A percentile compares a stretch with the other conserved stretches of the same genome.
Evolutionary conservation across 1,284 basidiomycete genomes (phyloP).

Genomic region (Vanrija sp.): DNA sequence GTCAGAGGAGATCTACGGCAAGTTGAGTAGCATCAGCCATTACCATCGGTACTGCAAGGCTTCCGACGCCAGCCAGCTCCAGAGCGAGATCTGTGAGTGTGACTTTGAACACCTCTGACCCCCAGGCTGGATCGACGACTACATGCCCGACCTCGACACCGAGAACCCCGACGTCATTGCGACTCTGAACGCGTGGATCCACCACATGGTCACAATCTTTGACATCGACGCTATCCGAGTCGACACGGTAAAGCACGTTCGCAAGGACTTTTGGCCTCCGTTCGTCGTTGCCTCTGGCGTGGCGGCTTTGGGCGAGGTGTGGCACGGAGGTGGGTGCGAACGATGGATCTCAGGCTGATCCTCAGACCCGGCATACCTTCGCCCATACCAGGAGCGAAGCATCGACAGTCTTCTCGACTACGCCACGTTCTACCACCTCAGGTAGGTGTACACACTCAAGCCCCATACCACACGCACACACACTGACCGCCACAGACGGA

Average conservation of each 20-base stretch:
- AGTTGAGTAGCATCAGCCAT: constrained; percentile 41
- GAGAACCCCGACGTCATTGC: constrained; percentile 48
- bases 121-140: constrained; percentile 48
- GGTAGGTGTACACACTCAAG: neutral
- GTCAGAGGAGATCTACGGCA: constrained; percentile 29
- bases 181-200: constrained; percentile 50
- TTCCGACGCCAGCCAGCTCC: constrained; percentile 46
- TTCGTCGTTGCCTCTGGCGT: constrained; percentile 50
- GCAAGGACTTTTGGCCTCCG: constrained; percentile 53
- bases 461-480: too few relatives aligned
- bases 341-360: constrained; percentile 6
- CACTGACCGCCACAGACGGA: constrained; percentile 25
- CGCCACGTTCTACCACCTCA: constrained; percentile 54
- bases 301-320: constrained; percentile 51
- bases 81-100: constrained; percentile 50
- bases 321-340: constrained; percentile 43
- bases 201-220: constrained; percentile 47
- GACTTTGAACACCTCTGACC: neutral
- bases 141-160: constrained; percentile 52
- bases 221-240: constrained; percentile 50
- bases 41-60: constrained; percentile 50
- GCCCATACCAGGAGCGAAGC: constrained; percentile 47
- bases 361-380: constrained; percentile 41
- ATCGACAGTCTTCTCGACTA: constrained; percentile 58
- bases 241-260: constrained; percentile 53